Percentiles rank a stretch among this genome's conserved stretches.
phyloP scores from a whole-genome alignment of 768 basidiomycete genomes.

The Tylopilus subfusipes region DNA sequence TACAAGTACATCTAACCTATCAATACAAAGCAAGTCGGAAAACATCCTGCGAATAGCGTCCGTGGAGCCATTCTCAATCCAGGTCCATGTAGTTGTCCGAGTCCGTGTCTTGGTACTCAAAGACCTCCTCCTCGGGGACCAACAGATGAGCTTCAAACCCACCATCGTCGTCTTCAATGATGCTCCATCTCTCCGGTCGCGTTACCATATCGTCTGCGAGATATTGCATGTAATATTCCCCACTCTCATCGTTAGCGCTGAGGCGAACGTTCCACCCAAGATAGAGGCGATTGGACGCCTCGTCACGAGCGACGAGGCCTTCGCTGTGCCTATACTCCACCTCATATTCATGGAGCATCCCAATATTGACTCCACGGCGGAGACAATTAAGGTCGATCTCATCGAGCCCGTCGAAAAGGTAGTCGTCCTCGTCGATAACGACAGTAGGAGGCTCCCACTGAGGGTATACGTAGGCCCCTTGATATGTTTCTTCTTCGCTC shows the following conservation, averaged over 20 bases:
- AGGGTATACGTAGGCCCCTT: conserved; percentile 41
- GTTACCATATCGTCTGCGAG: conserved; percentile 39
- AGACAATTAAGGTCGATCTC: conserved; percentile 41
- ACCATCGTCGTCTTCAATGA: conserved; percentile 36
- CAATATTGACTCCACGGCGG: conserved; percentile 55
- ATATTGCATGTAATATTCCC: conserved; percentile 40
- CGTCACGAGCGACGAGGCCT: conserved; percentile 49
- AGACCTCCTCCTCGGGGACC: conserved; percentile 32
- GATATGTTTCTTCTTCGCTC: conserved; percentile 37
- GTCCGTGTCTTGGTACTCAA: conserved; percentile 37
- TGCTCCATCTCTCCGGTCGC: conserved; percentile 44
- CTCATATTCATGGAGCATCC: conserved; percentile 54
- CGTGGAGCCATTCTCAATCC: conserved; percentile 2
- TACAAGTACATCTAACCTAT: conserved; percentile 9
- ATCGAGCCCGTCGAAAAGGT: conserved; percentile 34
- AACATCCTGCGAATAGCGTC: not conserved
- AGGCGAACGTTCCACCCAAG: conserved; percentile 69
- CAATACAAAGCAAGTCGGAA: not conserved
- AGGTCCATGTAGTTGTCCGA: conserved; percentile 37
- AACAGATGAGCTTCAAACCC: conserved; percentile 42
- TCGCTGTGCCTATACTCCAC: conserved; percentile 53
- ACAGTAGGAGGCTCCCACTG: conserved; percentile 59
- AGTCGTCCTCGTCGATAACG: conserved; percentile 34
- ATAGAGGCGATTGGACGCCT: conserved; percentile 45
- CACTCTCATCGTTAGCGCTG: conserved; percentile 39